Evolutionary conservation across 768 basidiomycete species (phyloP).

Genomic region (Botryobasidium botryosum): DNA sequence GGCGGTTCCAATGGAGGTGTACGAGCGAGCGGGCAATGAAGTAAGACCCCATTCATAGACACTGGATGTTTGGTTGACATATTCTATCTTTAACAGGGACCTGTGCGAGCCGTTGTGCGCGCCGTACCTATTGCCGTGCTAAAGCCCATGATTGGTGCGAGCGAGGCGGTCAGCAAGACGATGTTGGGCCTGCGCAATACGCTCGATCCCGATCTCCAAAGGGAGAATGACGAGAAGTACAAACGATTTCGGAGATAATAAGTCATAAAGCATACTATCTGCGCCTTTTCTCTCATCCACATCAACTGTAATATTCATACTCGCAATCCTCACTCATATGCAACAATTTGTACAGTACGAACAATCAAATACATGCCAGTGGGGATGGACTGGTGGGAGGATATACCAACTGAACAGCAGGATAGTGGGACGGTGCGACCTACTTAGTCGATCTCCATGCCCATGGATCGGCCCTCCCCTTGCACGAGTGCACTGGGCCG

Average conservation of each 20-base stretch:
- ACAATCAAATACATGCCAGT: too few relatives aligned
- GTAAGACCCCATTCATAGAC: conserved; percentile 27
- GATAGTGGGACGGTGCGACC: not conserved
- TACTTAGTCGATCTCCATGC: conserved; percentile 36
- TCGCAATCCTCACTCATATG: too few relatives aligned
- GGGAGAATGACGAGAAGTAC: conserved; percentile 87
- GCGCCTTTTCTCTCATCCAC: too few relatives aligned
- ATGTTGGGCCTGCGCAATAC: conserved; percentile 85
- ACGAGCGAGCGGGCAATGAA: conserved; percentile 85
- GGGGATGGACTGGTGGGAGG: too few relatives aligned
- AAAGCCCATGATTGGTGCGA: conserved; percentile 96
- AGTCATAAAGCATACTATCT: too few relatives aligned
- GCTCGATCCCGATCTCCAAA: conserved; percentile 66
- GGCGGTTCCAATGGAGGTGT: conserved; percentile 98
- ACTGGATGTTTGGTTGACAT: not conserved
- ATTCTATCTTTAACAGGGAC: too few relatives aligned
- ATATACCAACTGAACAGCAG: too few relatives aligned
- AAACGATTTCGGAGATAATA: too few relatives aligned
- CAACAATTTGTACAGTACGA: too few relatives aligned
- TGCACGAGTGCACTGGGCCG: conserved; percentile 49
- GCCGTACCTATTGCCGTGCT: conserved; percentile 96
- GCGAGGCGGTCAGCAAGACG: conserved; percentile 92
- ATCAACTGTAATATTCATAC: too few relatives aligned
- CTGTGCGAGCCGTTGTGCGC: conserved; percentile 84
- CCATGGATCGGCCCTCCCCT: conserved; percentile 78